Evolutionary conservation across 495 filamentous ascomycete species (phyloP), one percentile per base, ranked within the genome.

Genomic region (Aspergillus bridgeri): DNA sequence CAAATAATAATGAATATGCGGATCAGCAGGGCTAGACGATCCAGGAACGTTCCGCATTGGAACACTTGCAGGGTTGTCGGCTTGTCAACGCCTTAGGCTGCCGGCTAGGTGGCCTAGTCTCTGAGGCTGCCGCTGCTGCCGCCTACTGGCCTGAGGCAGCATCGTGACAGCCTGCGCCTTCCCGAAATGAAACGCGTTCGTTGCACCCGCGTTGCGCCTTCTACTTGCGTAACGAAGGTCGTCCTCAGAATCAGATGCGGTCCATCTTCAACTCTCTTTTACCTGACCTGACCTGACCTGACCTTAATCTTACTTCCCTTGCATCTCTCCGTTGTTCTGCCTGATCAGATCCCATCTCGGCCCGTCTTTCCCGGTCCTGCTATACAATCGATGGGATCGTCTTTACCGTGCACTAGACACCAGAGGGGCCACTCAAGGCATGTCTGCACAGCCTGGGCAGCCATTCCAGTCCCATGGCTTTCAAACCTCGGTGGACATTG

Each of bases 401-500:
- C 21, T 51, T 13, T 22, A 22, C 20, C 20, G 43, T 25, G 7
- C 7, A 29, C 53, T 43, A 54, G 22, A 29, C 29, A 23, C 22
- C 29, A 52, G 27, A 42, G 25, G 49, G 29, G 22, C 48, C 48
- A 15, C 24, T 29, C 54, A 55, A 58, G 58, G 54, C 52, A 73
- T 70, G 69, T 68, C 69, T 48, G 61, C 63, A 51, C 55, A 45
- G 48, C 61, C 68, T 50, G 65, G 56, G 42, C 64, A 66, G 43
- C 56, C 67, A 29, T 54, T 72, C 27, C 73, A 77, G 59, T 73
- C 64, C 46, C 66, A 65, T 65, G 74, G 73, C 57, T 77, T 78
- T 58, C 69, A 73, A 54, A 83, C 80, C 19, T 73, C 77, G 25
- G 63, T 80, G 25, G 79, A 83, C 61, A 62, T 71, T 38, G 75